Percentiles rank a stretch among this genome's conserved stretches.
phyloP scores from a whole-genome alignment of 192 early-diverging fungal species.

The Cladochytrium replicatum region DNA sequence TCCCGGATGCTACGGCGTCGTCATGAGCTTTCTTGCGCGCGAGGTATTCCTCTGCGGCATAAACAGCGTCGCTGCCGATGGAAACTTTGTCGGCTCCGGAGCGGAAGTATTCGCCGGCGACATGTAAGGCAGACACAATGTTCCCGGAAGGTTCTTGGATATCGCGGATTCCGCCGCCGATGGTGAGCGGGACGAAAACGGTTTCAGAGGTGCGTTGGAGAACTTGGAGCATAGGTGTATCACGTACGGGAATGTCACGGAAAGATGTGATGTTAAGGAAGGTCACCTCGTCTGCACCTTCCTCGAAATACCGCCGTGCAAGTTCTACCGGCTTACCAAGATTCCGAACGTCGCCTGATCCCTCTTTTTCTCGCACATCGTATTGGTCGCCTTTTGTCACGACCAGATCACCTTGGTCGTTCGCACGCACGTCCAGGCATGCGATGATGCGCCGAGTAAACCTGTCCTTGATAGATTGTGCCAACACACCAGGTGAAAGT shows the following conservation, averaged over 20 bases:
- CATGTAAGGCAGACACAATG: constrained; percentile 70
- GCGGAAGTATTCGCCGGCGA: constrained; percentile 98
- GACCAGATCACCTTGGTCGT: constrained; percentile 94
- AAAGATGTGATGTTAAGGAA: constrained; percentile 99
- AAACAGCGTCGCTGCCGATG: constrained; percentile 99
- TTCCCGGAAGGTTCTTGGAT: constrained; percentile 65
- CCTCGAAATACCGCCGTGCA: constrained; percentile 80
- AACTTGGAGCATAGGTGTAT: constrained; percentile 95
- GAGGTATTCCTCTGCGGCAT: constrained; percentile 81
- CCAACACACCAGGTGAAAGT: background rate
- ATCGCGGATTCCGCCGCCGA: constrained; percentile 97
- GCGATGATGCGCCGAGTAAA: constrained; percentile 91
- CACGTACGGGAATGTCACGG: constrained; percentile 78
- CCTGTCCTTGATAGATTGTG: constrained; percentile 25
- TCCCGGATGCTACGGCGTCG: too few species aligned
- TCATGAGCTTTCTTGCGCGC: constrained; percentile 29
- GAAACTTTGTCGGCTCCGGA: constrained; percentile 99
- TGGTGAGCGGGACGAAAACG: constrained; percentile 98
- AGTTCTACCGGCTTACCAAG: constrained; percentile 96
- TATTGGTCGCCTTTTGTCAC: constrained; percentile 99
- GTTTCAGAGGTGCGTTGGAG: constrained; percentile 71
- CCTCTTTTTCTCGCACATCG: constrained; percentile 78
- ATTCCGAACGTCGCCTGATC: constrained; percentile 70
- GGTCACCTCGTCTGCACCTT: constrained; percentile 96
- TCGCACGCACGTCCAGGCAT: constrained; percentile 92